Conservation (phyloP, 2,329 filamentous ascomycete genomes). For the Phialophora tarda region DNA sequence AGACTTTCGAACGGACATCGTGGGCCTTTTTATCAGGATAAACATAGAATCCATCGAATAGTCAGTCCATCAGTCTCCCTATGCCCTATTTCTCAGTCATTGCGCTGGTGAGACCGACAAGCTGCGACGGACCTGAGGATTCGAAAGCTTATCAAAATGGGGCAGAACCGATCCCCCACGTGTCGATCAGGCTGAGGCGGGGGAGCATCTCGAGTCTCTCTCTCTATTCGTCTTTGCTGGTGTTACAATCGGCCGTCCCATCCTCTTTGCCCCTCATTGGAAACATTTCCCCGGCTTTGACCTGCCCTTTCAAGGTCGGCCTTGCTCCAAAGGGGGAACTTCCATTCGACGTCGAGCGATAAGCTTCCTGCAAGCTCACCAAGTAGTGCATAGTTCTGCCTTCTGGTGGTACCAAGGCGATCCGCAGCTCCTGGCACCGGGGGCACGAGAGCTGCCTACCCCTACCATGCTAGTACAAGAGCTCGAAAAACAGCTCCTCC, state of each 20-base stretch:
- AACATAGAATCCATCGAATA: background rate
- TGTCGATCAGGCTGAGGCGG: slow-evolving; percentile 10
- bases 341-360: background rate
- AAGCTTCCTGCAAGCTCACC: slow-evolving; percentile 7
- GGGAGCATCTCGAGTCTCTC: background rate
- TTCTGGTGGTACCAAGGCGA: slow-evolving; percentile 3
- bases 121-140: background rate
- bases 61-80: background rate
- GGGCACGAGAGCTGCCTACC: background rate
- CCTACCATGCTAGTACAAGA: slow-evolving; percentile 4
- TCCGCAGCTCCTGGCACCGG: slow-evolving; percentile 15
- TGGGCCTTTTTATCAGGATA: background rate
- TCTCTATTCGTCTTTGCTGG: background rate
- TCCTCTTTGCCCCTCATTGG: slow-evolving; percentile 2
- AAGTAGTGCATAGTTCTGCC: too few relatives aligned
- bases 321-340: background rate
- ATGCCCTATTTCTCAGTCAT: background rate
- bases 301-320: background rate
- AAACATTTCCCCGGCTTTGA: slow-evolving; percentile 1
- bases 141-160: slow-evolving; percentile 12
- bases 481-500: slow-evolving; percentile 7
- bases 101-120: background rate
- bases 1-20: too few relatives aligned
- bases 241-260: background rate
- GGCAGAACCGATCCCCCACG: background rate